Evolutionary conservation across 192 early-diverging fungal species (phyloP), one percentile per base, ranked within the genome.

Genomic region (Backusella sp.): DNA sequence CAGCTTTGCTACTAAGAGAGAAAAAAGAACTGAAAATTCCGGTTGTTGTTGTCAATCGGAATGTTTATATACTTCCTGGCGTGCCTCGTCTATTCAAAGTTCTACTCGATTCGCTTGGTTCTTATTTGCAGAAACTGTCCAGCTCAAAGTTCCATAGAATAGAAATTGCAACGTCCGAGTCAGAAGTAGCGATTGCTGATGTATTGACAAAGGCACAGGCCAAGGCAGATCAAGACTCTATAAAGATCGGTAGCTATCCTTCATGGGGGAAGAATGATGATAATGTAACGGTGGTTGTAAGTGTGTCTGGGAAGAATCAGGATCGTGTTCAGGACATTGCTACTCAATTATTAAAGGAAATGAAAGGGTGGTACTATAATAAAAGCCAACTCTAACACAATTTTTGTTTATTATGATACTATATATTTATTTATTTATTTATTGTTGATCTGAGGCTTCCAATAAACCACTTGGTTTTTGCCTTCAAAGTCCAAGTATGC

Each of bases 41-140:
- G 0, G 81, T 93, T 28, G 91, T 92, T 21, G 76, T 88, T 11
- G 88, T 88, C 14, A 87, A 87, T 35, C 76, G 53, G 9, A 92
- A 92, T 72, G 84, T 93, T 39, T 86, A 88, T 73, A 85, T 94
- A 66, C 83, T 94, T 34, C 93, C 93, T 0, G 92, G 91, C 0
- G 84, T 94, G 21, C 92, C 93, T 28, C 76, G 81, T 39, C 74
- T 94, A 67, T 94, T 93, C 77, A 75, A 84, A 76, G 19, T 81
- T 73, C 70, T 84, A 8, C 66, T 86, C 1, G 42, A 75, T 34
- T 76, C 62, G 49, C 80, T 83, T 52, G n/a, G 76, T 4, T 76
- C 74, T 66, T 70, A 77, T 67, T 75, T 80, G 19, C 65, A 70
- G 19, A 21, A 35, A 5, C 34, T 65, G 19, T 75, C 70, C 46